Conservation (phyloP, 108 stramenopile species). For the Cyclotella distinguenda region DNA sequence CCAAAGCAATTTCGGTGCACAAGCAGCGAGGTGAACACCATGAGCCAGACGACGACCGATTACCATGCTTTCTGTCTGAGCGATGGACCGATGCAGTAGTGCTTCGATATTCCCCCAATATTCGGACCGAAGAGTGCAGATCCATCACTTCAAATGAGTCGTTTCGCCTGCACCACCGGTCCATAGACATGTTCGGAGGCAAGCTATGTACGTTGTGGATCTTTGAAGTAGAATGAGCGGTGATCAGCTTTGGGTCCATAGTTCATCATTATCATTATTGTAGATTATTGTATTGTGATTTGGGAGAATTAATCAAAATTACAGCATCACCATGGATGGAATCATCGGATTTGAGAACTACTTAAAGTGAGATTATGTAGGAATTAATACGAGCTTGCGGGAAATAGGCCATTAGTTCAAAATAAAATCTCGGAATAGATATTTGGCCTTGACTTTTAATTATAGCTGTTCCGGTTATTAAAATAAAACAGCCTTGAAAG, state of each 20-base stretch:
- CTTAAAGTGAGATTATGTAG: too few species aligned
- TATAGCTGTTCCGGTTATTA: too few species aligned
- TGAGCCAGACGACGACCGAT: slow-evolving; percentile 31
- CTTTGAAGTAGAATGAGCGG: slow-evolving; percentile 37
- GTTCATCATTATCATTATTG: slow-evolving; percentile 25
- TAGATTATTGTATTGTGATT: too few species aligned
- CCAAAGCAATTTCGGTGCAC: slow-evolving; percentile 37
- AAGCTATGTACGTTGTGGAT: slow-evolving; percentile 40
- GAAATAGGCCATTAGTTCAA: too few species aligned
- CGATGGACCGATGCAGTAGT: slow-evolving; percentile 25
- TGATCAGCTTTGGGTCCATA: slow-evolving; percentile 45
- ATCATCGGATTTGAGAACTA: too few species aligned
- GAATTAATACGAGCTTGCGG: too few species aligned
- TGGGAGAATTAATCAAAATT: too few species aligned
- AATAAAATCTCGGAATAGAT: too few species aligned
- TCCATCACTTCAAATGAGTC: slow-evolving; percentile 31
- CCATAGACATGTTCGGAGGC: slow-evolving; percentile 35
- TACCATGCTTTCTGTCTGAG: slow-evolving; percentile 37
- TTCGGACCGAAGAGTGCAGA: slow-evolving; percentile 41
- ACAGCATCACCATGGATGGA: too few species aligned
- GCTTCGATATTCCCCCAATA: slow-evolving; percentile 39
- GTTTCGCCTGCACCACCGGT: slow-evolving; percentile 16
- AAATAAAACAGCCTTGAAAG: too few species aligned
- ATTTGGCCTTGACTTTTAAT: too few species aligned
- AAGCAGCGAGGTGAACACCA: slow-evolving; percentile 39